Base-by-base conservation (phyloP, 805 yeast species). In the Kuraishia capsulata region DNA sequence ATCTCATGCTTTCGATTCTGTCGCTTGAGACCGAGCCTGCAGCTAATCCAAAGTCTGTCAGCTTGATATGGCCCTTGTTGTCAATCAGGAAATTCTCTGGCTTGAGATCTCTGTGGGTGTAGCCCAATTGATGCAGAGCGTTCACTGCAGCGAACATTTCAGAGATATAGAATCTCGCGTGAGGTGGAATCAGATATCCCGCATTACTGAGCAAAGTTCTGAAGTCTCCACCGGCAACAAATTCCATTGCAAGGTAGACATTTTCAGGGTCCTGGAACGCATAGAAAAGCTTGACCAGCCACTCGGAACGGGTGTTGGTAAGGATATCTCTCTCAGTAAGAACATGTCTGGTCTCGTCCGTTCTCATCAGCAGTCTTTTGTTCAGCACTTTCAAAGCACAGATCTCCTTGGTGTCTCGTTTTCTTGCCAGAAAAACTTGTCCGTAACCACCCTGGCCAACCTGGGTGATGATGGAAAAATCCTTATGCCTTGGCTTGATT, bases 381-480 rank as follows among this genome's bases (percentile, higher is more conserved):
- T 87, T 89, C 53, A 92, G 70, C 11, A 92, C 85, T 58, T 92
- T 92, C 50, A 92, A 68, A 2, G 99, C 99, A 61, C 96, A 90
- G 35, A 92, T 82, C 61, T 92, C 99, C 45, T 80, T 77, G 1
- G 97, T 88, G 53, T 92, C 99, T 48, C 79, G 81, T 67, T 92
- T 92, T 48, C 89, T 75, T 1, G 99, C 97, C 44, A 92, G 65
- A 52, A 86, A 92, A n/a, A 92, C 99, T 62, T 92, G 97, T 19
- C 99, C 99, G 55, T 92, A 92, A 3, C 99, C 99, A 54, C 99
- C 99, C 65, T 92, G 98, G 11, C 99, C 99, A 24, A 92, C 97
- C 64, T 92, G 98, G 1, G 99, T 92, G 47, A 92, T 81, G 68
- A 90, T 85, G 56, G 88, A 94, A 56, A 92, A 92, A 59, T 92